Evolutionary conservation across 108 stramenopile genomes (phyloP).

Genomic region (Pseudonitzschia multiseries): DNA sequence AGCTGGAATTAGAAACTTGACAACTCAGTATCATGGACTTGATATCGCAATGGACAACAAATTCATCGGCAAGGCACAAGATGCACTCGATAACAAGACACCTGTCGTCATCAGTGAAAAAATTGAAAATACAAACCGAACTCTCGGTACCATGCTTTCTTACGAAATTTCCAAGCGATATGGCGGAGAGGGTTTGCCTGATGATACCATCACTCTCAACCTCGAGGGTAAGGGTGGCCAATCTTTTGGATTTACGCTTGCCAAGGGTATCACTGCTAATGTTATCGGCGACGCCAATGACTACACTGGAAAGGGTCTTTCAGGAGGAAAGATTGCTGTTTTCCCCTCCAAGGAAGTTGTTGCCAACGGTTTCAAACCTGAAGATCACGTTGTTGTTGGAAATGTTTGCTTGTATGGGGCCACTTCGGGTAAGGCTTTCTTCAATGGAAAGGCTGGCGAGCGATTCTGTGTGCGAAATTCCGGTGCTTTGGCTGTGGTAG

Average conservation of each 20-base stretch:
- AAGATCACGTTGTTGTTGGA: constrained; percentile 93
- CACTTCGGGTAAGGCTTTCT: constrained; percentile 94
- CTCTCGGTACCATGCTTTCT: constrained; percentile 93
- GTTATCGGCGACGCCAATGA: constrained; percentile 97
- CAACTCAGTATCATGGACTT: constrained; percentile 86
- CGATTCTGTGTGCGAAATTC: constrained; percentile 98
- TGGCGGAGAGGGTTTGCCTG: constrained; percentile 93
- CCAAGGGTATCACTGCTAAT: constrained; percentile 92
- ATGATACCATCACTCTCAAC: constrained; percentile 92
- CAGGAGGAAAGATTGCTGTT: constrained; percentile 93
- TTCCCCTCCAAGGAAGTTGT: constrained; percentile 67
- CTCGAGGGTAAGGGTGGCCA: constrained; percentile 93
- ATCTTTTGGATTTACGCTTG: constrained; percentile 92
- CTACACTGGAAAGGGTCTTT: constrained; percentile 96
- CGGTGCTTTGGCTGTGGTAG: constrained; percentile 95
- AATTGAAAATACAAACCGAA: constrained; percentile 91
- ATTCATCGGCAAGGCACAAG: constrained; percentile 79
- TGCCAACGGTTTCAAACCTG: constrained; percentile 78
- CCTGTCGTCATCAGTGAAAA: constrained; percentile 79
- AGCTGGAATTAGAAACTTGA: constrained; percentile 77
- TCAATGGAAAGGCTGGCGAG: constrained; percentile 95
- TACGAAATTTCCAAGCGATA: constrained; percentile 88
- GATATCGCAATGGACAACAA: constrained; percentile 82
- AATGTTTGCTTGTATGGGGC: constrained; percentile 97
- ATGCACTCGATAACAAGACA: constrained; percentile 80